These are phyloP conservation scores for Ustilago loliicola DNA, from an alignment of 1,284 basidiomycete species.

Conservation along the genomic window DNA sequence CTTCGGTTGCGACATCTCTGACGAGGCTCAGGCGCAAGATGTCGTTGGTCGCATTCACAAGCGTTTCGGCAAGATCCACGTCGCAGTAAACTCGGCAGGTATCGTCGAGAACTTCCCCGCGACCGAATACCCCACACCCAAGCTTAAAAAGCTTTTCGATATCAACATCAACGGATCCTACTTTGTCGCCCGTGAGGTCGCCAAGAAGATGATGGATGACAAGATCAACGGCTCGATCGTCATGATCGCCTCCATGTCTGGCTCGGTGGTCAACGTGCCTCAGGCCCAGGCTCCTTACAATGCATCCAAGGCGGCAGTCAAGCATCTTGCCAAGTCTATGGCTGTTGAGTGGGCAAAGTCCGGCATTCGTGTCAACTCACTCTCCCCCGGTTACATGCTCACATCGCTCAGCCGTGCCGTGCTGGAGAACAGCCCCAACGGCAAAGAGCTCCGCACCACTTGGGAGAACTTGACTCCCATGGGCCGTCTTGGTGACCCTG, in stretches of 20 bases:
- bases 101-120: conserved; percentile 93
- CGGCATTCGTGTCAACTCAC: conserved; percentile 82
- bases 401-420: conserved; percentile 80
- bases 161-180: conserved; percentile 89
- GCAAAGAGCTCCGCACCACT: conserved; percentile 74
- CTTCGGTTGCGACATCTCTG: conserved; percentile 87
- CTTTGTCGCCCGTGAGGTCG: conserved; percentile 92
- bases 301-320: conserved; percentile 83
- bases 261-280: conserved; percentile 79
- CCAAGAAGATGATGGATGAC: conserved; percentile 76
- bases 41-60: conserved; percentile 63
- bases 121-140: conserved; percentile 78
- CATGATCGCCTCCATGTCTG: conserved; percentile 87
- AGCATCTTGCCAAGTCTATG: conserved; percentile 86
- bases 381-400: conserved; percentile 72
- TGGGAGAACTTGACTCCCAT: conserved; percentile 93
- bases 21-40: conserved; percentile 74
- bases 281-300: conserved; percentile 95
- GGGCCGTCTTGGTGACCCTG: conserved; percentile 73
- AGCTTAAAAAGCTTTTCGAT: conserved; percentile 78
- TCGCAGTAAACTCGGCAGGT: conserved; percentile 73
- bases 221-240: conserved; percentile 80
- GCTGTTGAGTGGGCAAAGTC: conserved; percentile 91
- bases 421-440: conserved; percentile 71
- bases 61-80: conserved; percentile 85